A percentile compares a stretch with the other conserved stretches of the same genome.
Evolutionary conservation across 2,329 filamentous ascomycete species (phyloP).

Genomic region (Cercospora nicotianae): DNA sequence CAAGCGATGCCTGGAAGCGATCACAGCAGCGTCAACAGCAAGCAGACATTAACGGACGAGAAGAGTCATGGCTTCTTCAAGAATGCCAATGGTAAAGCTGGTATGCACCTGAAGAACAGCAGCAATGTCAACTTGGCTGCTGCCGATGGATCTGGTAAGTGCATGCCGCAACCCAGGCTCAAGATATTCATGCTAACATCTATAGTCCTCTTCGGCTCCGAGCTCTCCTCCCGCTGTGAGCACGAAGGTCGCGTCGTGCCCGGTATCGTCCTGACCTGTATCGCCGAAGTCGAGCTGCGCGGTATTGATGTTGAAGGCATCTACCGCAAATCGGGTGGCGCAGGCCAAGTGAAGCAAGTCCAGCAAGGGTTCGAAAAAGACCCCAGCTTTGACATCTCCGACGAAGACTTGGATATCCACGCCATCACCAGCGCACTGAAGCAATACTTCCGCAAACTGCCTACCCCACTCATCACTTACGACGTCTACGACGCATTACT

Average conservation of each 20-base stretch:
- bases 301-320: conserved; percentile 98
- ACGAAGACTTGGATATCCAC: conserved; percentile 90
- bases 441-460: conserved; percentile 94
- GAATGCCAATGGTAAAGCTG: conserved; percentile 36
- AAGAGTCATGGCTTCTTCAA: conserved; percentile 41
- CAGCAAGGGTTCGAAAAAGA: conserved; percentile 88
- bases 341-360: conserved; percentile 84
- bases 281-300: conserved; percentile 91
- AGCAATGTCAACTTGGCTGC: conserved; percentile 46
- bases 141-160: conserved; percentile 38
- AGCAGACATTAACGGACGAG: conserved; percentile 24
- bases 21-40: conserved; percentile 31
- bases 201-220: conserved; percentile 77
- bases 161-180: not conserved
- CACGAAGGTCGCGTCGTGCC: conserved; percentile 88
- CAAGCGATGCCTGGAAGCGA: conserved; percentile 37
- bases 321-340: conserved; percentile 94
- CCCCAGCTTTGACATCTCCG: conserved; percentile 79
- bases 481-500: conserved; percentile 88
- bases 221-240: conserved; percentile 80
- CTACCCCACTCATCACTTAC: conserved; percentile 84
- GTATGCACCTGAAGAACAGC: conserved; percentile 45
- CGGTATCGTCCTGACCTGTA: conserved; percentile 85
- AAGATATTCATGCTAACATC: conserved; percentile 26
- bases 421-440: conserved; percentile 94